These are phyloP conservation scores for Phytophthora hibernalis DNA, from an alignment of 352 stramenopile genomes.

Conservation along the genomic window DNA sequence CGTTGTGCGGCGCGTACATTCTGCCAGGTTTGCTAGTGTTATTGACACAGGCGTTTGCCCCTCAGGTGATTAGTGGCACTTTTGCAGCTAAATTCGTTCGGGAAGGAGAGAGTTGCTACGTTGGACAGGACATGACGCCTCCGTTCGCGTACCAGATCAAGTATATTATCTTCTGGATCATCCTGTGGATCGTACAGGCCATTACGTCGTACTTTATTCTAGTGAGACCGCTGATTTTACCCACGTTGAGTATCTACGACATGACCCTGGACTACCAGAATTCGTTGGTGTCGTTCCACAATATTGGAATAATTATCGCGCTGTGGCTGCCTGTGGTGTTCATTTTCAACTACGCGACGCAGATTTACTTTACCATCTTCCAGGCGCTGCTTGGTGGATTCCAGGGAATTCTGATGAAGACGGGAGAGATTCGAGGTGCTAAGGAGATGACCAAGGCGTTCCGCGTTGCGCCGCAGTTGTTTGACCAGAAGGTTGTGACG, in stretches of 20 bases:
- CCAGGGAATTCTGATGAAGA: constrained; percentile 79
- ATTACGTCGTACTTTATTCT: constrained; percentile 75
- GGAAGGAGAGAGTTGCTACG: constrained; percentile 77
- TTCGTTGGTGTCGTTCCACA: constrained; percentile 77
- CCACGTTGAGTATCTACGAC: constrained; percentile 74
- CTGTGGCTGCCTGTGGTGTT: constrained; percentile 73
- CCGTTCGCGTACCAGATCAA: constrained; percentile 66
- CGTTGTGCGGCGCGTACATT: constrained; percentile 53
- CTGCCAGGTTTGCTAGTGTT: constrained; percentile 59
- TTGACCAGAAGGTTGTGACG: constrained; percentile 83
- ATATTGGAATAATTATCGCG: constrained; percentile 71
- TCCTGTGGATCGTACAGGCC: constrained; percentile 64
- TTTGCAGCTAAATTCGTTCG: constrained; percentile 78
- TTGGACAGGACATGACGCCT: constrained; percentile 69
- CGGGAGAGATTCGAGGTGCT: constrained; percentile 68
- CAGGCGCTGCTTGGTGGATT: constrained; percentile 70
- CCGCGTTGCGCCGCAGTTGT: constrained; percentile 75
- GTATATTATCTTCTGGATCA: constrained; percentile 71
- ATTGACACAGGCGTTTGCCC: constrained; percentile 57
- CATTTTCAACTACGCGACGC: constrained; percentile 84
- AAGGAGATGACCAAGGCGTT: constrained; percentile 84
- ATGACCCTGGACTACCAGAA: constrained; percentile 77
- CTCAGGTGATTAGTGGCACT: constrained; percentile 58
- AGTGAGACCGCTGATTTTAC: constrained; percentile 67
- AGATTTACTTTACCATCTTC: constrained; percentile 87